These are phyloP conservation scores for Boletus tomentosulus DNA, from an alignment of 768 basidiomycete genomes.

Conservation along the genomic window DNA sequence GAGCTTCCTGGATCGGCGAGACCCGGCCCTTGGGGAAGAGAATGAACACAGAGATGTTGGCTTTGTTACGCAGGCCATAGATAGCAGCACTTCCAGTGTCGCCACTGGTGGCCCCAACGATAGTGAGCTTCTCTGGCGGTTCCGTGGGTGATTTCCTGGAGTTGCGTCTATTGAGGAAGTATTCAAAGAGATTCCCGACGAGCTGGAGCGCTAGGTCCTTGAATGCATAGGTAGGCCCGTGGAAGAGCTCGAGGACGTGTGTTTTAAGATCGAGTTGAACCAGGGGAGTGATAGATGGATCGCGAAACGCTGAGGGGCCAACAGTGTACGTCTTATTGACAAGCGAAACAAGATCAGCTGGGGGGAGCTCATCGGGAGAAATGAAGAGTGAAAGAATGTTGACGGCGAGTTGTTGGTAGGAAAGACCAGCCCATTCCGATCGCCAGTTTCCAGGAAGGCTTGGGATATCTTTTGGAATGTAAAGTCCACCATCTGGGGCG, in stretches of 20 bases:
- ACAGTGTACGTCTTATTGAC: constrained; percentile 71
- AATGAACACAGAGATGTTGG: constrained; percentile 95
- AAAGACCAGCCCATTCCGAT: constrained; percentile 64
- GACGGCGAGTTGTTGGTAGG: constrained; percentile 82
- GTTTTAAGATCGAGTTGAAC: constrained; percentile 36
- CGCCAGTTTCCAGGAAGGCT: constrained; percentile 79
- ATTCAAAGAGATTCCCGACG: constrained; percentile 94
- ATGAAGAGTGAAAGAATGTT: constrained; percentile 89
- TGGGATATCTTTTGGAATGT: constrained; percentile 88
- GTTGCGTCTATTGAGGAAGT: constrained; percentile 82
- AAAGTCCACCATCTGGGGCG: constrained; percentile 94
- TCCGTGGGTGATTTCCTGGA: constrained; percentile 51
- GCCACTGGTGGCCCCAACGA: constrained; percentile 95
- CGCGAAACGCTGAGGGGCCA: constrained; percentile 61
- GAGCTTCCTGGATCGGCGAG: constrained; percentile 96
- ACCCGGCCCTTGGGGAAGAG: constrained; percentile 96
- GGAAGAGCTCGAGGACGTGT: constrained; percentile 88
- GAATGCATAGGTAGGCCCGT: constrained; percentile 98
- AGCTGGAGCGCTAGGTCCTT: constrained; percentile 98
- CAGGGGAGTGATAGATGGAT: constrained; percentile 79
- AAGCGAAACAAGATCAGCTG: constrained; percentile 62
- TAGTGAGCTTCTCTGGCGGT: constrained; percentile 71
- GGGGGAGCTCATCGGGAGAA: constrained; percentile 72
- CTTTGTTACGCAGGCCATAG: constrained; percentile 92
- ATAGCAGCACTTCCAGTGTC: constrained; percentile 99